A percentile compares a stretch with the other conserved stretches of the same genome.
Evolutionary conservation across 345 rosid species (phyloP).

Genomic region (Erodium maritimum): DNA sequence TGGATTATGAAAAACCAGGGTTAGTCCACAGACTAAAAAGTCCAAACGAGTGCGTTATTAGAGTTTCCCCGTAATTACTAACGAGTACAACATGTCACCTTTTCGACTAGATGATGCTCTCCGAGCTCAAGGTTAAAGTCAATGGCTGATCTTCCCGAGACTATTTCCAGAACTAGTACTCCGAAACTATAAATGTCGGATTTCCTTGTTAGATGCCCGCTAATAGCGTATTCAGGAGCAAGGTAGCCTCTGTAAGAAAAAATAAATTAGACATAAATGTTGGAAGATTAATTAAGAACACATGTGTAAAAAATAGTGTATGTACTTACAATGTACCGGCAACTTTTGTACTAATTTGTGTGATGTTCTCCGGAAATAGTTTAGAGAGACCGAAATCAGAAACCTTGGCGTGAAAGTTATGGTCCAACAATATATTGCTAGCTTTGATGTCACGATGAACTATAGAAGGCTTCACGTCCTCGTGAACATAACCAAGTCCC

Average conservation of each 20-base stretch:
- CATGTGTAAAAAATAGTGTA: neutral
- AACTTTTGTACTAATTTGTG: constrained; percentile 48
- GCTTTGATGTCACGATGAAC: too few species aligned
- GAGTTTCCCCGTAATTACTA: neutral
- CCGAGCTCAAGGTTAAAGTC: constrained; percentile 32
- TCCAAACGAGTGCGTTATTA: neutral
- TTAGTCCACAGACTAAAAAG: neutral
- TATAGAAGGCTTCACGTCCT: constrained; percentile 36
- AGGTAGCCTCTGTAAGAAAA: constrained; percentile 32
- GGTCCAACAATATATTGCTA: too few species aligned
- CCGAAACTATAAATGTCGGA: constrained; percentile 55
- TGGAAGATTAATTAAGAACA: neutral
- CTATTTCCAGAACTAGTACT: constrained; percentile 40
- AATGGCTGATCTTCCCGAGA: constrained; percentile 31
- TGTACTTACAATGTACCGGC: constrained; percentile 46
- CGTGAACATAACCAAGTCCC: constrained; percentile 51
- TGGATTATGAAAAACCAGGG: neutral
- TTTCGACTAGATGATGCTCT: constrained; percentile 40
- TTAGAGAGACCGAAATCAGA: constrained; percentile 55
- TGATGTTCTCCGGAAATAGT: constrained; percentile 19
- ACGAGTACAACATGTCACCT: constrained; percentile 24
- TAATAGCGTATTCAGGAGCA: constrained; percentile 49
- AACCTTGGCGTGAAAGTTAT: constrained; percentile 36
- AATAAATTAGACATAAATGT: constrained; percentile 15
- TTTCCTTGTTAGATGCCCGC: constrained; percentile 35